These are phyloP conservation scores for Laburnicola sp. DNA, from an alignment of 2,329 filamentous ascomycete species.

Conservation along the genomic window DNA sequence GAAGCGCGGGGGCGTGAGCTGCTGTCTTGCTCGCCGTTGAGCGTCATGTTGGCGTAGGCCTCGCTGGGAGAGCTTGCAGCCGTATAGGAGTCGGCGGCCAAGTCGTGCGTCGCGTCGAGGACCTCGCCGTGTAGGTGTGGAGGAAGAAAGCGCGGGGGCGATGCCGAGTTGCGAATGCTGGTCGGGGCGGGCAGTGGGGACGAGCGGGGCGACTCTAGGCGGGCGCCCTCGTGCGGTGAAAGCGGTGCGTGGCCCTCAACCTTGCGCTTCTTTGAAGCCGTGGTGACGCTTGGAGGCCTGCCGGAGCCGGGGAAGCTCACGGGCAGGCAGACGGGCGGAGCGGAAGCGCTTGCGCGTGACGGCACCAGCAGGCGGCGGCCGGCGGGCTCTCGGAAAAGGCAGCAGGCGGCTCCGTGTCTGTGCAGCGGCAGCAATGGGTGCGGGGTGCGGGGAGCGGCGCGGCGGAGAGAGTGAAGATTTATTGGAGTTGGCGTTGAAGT, in stretches of 20 bases:
- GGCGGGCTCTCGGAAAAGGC: conserved; percentile 8
- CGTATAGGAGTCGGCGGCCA: conserved; percentile 36
- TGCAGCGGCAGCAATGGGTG: conserved; percentile 17
- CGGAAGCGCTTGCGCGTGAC: conserved; percentile 24
- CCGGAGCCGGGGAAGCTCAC: conserved; percentile 46
- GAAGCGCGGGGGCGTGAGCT: conserved; percentile 48
- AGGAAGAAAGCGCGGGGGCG: conserved; percentile 56
- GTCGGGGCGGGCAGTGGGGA: conserved; percentile 39
- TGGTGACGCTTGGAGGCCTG: conserved; percentile 44
- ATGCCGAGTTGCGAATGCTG: conserved; percentile 33
- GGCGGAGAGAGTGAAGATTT: conserved; percentile 10
- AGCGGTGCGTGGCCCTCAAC: conserved; percentile 37
- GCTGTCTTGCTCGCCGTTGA: conserved; percentile 48
- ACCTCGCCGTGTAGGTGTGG: conserved; percentile 60
- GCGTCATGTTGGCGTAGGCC: conserved; percentile 56
- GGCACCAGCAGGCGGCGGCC: conserved; percentile 11
- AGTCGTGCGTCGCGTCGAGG: conserved; percentile 39
- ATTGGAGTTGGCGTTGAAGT: not conserved
- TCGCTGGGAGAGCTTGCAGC: conserved; percentile 54
- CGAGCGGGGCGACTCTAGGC: conserved; percentile 39
- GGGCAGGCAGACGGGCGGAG: conserved; percentile 31
- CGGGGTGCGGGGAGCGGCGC: conserved; percentile 9
- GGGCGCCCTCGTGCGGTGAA: conserved; percentile 41
- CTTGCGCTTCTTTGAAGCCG: conserved; percentile 54
- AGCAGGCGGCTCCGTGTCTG: conserved; percentile 15